Conservation (phyloP, 2,329 filamentous ascomycete genomes). For the Penicillium decumbens region DNA sequence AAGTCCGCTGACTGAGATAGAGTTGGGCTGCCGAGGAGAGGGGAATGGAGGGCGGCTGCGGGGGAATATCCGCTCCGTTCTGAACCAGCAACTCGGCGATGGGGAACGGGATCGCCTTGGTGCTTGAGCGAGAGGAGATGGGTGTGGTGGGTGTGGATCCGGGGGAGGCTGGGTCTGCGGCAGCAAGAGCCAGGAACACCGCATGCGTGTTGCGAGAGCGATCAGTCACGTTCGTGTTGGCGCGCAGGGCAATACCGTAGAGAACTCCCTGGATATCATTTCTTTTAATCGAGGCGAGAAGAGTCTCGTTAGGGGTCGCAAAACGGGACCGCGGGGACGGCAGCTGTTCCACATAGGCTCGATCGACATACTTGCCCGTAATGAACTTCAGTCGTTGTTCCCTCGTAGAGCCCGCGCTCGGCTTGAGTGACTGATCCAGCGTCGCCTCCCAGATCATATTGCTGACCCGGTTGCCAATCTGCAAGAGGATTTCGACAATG, state of each 20-base stretch:
- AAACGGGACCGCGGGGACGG: constrained; percentile 71
- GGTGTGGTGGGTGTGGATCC: constrained; percentile 39
- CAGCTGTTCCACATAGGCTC: constrained; percentile 69
- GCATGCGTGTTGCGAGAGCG: constrained; percentile 82
- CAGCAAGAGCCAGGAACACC: constrained; percentile 84
- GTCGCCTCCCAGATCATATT: constrained; percentile 96
- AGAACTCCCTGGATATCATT: constrained; percentile 93
- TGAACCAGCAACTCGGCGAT: constrained; percentile 87
- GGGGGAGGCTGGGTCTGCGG: constrained; percentile 83
- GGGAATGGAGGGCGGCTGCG: constrained; percentile 71
- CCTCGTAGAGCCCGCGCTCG: constrained; percentile 68
- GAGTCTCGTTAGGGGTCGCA: constrained; percentile 74
- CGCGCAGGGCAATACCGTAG: constrained; percentile 80
- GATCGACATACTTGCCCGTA: constrained; percentile 87
- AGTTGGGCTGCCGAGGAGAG: constrained; percentile 73
- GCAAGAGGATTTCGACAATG: constrained; percentile 86
- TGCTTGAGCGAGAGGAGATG: constrained; percentile 25
- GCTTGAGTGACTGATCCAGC: constrained; percentile 70
- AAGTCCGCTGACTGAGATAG: constrained; percentile 74
- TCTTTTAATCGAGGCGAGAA: constrained; percentile 89
- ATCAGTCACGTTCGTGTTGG: constrained; percentile 81
- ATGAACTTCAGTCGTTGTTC: constrained; percentile 94
- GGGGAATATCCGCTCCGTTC: constrained; percentile 85
- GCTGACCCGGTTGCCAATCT: constrained; percentile 88
- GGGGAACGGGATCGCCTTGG: constrained; percentile 64